These are phyloP conservation scores for Chlamydomonas sp. DNA, from an alignment of 139 green algal genomes.

Conservation along the genomic window DNA sequence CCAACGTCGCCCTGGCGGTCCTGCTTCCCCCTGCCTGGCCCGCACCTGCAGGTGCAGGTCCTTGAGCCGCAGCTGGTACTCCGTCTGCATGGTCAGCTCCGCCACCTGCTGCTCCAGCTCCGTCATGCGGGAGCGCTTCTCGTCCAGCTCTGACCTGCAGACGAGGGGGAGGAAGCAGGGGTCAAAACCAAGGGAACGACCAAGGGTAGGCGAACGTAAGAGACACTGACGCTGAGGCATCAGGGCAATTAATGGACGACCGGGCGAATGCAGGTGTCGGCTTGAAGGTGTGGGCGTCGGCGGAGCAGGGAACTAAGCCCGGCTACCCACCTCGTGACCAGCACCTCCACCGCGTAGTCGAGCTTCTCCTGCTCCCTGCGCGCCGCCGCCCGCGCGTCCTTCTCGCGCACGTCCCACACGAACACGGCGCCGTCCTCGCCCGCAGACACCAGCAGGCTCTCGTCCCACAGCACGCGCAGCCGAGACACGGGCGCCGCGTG, in stretches of 20 bases:
- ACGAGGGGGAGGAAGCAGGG: background rate
- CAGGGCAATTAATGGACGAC: no score
- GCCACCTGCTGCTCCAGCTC: conserved; percentile 92
- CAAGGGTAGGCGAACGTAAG: background rate
- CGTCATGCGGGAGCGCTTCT: conserved; percentile 77
- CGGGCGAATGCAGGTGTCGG: no score
- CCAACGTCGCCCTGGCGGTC: background rate
- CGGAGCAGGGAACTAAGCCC: no score
- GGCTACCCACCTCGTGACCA: conserved; percentile 66
- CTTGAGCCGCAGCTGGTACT: conserved; percentile 95
- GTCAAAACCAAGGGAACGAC: background rate
- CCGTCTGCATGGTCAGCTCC: conserved; percentile 90
- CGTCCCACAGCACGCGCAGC: conserved; percentile 76
- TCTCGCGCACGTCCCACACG: conserved; percentile 71
- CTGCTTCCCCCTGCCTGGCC: background rate
- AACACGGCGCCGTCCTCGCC: conserved; percentile 83
- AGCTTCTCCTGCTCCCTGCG: conserved; percentile 68
- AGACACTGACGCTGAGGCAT: background rate
- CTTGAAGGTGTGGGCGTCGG: no score
- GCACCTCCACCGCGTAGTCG: conserved; percentile 86
- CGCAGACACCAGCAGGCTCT: conserved; percentile 75
- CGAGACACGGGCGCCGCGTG: conserved; percentile 70
- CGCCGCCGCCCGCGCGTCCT: conserved; percentile 57
- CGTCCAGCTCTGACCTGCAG: conserved; percentile 78
- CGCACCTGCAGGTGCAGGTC: conserved; percentile 81